A percentile compares a stretch with the other conserved stretches of the same genome.
These are phyloP conservation scores for Cyberlindnera amylophila DNA, from an alignment of 805 yeast genomes.

Conservation along the genomic window DNA sequence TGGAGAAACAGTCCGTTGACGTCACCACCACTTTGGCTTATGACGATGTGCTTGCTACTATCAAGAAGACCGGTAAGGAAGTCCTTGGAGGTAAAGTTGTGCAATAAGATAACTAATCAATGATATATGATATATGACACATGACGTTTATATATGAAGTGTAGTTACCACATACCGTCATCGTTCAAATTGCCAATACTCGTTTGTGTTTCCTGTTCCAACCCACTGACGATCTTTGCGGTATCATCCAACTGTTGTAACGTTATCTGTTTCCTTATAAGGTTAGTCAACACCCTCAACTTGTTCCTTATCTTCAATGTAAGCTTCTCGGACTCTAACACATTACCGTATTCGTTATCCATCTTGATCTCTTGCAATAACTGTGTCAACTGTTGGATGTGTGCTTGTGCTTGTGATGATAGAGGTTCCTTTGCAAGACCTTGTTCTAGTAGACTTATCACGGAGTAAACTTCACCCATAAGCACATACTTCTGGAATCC, in stretches of 20 bases:
- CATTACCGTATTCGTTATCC: conserved; percentile 52
- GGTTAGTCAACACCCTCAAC: conserved; percentile 45
- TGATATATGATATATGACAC: too few relatives aligned
- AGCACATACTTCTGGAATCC: conserved; percentile 68
- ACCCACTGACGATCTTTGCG: conserved; percentile 13
- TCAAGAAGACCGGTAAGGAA: conserved; percentile 87
- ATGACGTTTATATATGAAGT: not conserved
- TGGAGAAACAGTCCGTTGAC: conserved; percentile 78
- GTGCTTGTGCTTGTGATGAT: conserved; percentile 22
- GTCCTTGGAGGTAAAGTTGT: conserved; percentile 62
- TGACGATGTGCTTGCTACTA: conserved; percentile 76
- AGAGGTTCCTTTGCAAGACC: conserved; percentile 12
- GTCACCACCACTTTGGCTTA: conserved; percentile 65
- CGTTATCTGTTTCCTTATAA: conserved; percentile 21
- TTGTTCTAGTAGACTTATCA: conserved; percentile 40
- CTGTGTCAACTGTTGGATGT: conserved; percentile 28
- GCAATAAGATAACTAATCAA: conserved; percentile 5
- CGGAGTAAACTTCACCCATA: conserved; percentile 63
- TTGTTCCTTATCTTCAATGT: conserved; percentile 57
- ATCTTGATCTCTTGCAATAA: conserved; percentile 32
- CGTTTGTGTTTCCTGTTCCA: conserved; percentile 16
- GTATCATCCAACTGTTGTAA: conserved; percentile 18
- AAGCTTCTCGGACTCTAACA: conserved; percentile 49
- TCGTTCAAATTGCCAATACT: conserved; percentile 22
- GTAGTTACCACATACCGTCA: conserved; percentile 27